phyloP scores from a whole-genome alignment of 805 yeast species.

The Nakazawaea pomicola region DNA sequence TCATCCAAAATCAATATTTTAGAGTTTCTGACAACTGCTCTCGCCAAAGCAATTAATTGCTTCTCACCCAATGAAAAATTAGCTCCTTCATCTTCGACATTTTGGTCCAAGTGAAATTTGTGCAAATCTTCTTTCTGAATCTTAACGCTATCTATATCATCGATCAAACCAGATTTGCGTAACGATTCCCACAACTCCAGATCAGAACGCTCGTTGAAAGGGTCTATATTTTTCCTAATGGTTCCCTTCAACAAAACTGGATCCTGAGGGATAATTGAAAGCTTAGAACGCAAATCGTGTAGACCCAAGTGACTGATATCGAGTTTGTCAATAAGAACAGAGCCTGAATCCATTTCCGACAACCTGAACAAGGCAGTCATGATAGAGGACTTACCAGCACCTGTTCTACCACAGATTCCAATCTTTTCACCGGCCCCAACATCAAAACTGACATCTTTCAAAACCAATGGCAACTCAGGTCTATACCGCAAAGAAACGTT shows the following conservation, averaged over 20 bases:
- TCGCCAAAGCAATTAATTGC: constrained; percentile 62
- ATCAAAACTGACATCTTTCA: constrained; percentile 38
- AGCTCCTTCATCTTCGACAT: constrained; percentile 63
- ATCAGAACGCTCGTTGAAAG: constrained; percentile 48
- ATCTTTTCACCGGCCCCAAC: constrained; percentile 60
- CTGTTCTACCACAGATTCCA: constrained; percentile 88
- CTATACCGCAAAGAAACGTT: constrained; percentile 52
- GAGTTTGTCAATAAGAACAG: constrained; percentile 51
- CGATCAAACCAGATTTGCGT: constrained; percentile 52
- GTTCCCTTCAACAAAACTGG: constrained; percentile 61
- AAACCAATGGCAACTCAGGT: constrained; percentile 55
- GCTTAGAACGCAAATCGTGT: constrained; percentile 47
- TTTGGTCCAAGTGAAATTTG: constrained; percentile 58
- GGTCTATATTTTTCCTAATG: constrained; percentile 57
- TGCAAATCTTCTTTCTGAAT: constrained; percentile 34
- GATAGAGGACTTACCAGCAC: constrained; percentile 75
- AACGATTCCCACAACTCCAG: constrained; percentile 54
- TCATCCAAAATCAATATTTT: constrained; percentile 66
- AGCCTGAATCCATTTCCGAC: constrained; percentile 44
- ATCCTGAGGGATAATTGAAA: constrained; percentile 69
- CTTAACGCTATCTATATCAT: constrained; percentile 29
- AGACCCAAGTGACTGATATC: constrained; percentile 50
- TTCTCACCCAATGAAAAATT: constrained; percentile 72
- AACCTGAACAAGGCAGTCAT: constrained; percentile 61
- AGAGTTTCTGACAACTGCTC: constrained; percentile 63